These are phyloP conservation scores for Xenoacremonium recifei DNA, from an alignment of 2,329 filamentous ascomycete genomes.

Conservation along the genomic window DNA sequence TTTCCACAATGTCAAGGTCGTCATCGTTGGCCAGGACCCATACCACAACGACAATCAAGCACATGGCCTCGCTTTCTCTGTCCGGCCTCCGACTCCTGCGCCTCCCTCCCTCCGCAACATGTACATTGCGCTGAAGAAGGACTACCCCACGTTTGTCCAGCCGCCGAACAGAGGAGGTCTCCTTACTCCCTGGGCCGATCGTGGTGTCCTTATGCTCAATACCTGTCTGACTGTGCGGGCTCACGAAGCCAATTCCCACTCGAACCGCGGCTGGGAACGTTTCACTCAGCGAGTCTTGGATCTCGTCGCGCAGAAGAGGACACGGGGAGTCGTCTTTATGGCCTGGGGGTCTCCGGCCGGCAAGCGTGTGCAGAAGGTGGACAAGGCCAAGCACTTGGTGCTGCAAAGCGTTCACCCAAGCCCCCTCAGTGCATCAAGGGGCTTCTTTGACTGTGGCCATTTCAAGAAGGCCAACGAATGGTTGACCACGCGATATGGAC, in stretches of 20 bases:
- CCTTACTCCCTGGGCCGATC: constrained; percentile 90
- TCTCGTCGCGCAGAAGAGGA: constrained; percentile 73
- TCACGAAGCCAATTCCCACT: constrained; percentile 82
- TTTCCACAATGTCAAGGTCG: constrained; percentile 82
- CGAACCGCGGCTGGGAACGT: constrained; percentile 85
- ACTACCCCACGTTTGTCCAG: constrained; percentile 76
- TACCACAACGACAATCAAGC: constrained; percentile 97
- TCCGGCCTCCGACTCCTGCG: constrained; percentile 81
- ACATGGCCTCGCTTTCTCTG: constrained; percentile 93
- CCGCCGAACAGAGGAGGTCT: constrained; percentile 79
- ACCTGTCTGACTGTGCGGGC: constrained; percentile 92
- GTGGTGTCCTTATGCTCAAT: constrained; percentile 90
- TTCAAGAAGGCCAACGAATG: constrained; percentile 83
- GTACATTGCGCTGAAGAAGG: constrained; percentile 81
- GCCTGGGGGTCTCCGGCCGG: constrained; percentile 89
- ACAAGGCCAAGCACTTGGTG: constrained; percentile 73
- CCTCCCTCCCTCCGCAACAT: constrained; percentile 93
- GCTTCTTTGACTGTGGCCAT: constrained; percentile 82
- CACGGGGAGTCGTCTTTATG: constrained; percentile 85
- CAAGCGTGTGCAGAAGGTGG: constrained; percentile 73
- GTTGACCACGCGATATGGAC: constrained; percentile 75
- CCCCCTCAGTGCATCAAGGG: constrained; percentile 79
- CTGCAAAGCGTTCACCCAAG: constrained; percentile 88
- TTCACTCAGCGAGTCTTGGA: constrained; percentile 94
- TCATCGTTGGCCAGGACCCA: constrained; percentile 93